Evolutionary conservation across 306 rosid species (phyloP), one percentile per base, ranked within the genome.

Genomic region (Albizia julibrissin): DNA sequence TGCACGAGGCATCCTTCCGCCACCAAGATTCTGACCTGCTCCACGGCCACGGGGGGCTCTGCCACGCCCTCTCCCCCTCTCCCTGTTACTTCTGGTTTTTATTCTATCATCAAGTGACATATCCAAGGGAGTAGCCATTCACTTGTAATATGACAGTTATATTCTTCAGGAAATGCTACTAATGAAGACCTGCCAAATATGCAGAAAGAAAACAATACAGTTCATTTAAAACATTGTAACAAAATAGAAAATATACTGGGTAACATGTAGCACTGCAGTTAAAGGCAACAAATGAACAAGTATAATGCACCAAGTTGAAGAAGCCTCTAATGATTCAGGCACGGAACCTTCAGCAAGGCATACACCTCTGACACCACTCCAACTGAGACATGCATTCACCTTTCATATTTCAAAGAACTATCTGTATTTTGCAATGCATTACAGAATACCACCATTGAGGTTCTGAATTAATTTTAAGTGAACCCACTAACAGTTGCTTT

Each of bases 51-150:
- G 86, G 42, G 82, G 89, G 52, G 52, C 86, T 82, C 93, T 87
- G 49, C 95, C 98, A 43, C 92, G 92, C 39, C 90, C 96, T 87
- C 99, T 93, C 58, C 78, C 74, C 85, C 90, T 89, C 79, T 82
- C 88, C 42, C 92, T 89, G 31, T 80, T 79, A 86, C 87, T 91
- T 84, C 91, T 87, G 87, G 83, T 87, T 90, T 91, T 95, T 52
- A 95, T 95, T 81, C 97, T 85, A 76, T 92, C 99, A 81, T 95
- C 91, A 77, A 91, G 91, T 42, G 95, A 85, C 89, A 91, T 88
- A 83, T 91, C 99, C 96, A 95, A 90, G 64, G 96, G 77, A 82
- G 98, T 90, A 58, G 97, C 85, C 97, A 93, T 93, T 22, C 49
- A 83, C 62, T 73, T 39, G 29, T 46, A 72, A 69, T 21, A 47